Evolutionary conservation across 331 rosid genomes (phyloP).

Genomic region (Pyrus hybrid): DNA sequence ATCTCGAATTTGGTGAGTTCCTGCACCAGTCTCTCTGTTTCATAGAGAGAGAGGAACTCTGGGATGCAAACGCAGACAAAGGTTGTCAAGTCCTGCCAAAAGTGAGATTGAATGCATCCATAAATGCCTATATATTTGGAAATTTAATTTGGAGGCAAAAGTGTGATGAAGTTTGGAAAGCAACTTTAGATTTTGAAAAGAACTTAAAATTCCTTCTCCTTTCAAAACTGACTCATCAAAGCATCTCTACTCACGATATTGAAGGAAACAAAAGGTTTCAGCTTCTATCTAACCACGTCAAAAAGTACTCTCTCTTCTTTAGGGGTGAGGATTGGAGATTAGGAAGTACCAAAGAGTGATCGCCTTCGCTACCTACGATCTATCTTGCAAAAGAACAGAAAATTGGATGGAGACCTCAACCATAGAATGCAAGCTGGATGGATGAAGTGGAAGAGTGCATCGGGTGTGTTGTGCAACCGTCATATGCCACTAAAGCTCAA

Average conservation of each 20-base stretch:
- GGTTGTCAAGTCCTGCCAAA: slow-evolving; percentile 89
- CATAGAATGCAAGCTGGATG: too few species aligned
- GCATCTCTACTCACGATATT: not conserved
- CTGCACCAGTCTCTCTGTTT: slow-evolving; percentile 97
- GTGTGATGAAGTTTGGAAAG: not conserved
- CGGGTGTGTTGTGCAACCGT: too few species aligned
- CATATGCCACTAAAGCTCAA: too few species aligned
- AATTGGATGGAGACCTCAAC: too few species aligned
- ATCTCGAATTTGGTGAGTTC: slow-evolving; percentile 93
- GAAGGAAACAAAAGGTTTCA: not conserved
- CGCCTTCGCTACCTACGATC: too few species aligned
- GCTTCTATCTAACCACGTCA: not conserved
- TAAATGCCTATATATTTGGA: not conserved
- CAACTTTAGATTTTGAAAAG: not conserved
- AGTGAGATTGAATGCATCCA: slow-evolving; percentile 18
- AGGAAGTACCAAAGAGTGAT: too few species aligned
- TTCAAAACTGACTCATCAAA: not conserved
- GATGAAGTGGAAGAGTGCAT: too few species aligned
- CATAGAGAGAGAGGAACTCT: slow-evolving; percentile 93
- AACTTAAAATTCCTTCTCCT: not conserved
- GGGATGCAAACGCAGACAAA: slow-evolving; percentile 98
- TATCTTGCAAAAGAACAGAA: too few species aligned
- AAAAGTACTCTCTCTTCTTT: not conserved
- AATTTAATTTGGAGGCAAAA: not conserved
- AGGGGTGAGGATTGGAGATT: too few species aligned